Evolutionary conservation across 495 filamentous ascomycete species (phyloP).

Genomic region (Annulohypoxylon bovei): DNA sequence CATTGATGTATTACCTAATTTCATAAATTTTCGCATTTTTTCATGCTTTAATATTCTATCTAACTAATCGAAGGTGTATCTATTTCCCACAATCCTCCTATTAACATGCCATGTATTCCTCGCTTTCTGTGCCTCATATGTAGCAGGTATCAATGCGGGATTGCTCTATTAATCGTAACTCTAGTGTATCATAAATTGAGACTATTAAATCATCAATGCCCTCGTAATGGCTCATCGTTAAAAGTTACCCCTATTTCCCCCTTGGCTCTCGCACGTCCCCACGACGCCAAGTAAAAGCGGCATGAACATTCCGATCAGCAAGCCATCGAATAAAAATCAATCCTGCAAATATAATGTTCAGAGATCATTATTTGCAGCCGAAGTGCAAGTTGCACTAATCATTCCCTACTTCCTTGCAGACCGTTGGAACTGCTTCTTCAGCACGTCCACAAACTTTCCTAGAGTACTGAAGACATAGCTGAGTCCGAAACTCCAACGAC

Average conservation of each 20-base stretch:
- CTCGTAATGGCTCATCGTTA: no score
- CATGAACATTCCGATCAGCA: no score
- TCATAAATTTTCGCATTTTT: neutral
- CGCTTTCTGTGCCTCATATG: neutral
- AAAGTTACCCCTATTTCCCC: neutral
- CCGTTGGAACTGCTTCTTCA: slow-evolving; percentile 56
- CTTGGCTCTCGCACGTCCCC: neutral
- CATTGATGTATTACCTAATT: neutral
- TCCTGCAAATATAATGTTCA: neutral
- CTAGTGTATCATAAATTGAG: no score
- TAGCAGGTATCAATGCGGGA: neutral
- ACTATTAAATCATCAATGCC: no score
- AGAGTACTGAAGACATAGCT: slow-evolving; percentile 63
- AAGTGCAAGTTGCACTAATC: neutral
- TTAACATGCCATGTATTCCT: neutral
- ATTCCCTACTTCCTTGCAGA: slow-evolving; percentile 14
- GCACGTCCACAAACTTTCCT: slow-evolving; percentile 56
- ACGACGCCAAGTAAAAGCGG: neutral
- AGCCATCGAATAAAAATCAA: no score
- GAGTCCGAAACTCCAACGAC: slow-evolving; percentile 78
- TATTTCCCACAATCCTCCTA: neutral
- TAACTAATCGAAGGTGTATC: neutral
- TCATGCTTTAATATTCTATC: neutral
- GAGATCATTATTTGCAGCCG: neutral
- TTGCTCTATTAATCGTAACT: no score